Conservation (phyloP, 805 yeast genomes). For the Ogataea pignaliae region DNA sequence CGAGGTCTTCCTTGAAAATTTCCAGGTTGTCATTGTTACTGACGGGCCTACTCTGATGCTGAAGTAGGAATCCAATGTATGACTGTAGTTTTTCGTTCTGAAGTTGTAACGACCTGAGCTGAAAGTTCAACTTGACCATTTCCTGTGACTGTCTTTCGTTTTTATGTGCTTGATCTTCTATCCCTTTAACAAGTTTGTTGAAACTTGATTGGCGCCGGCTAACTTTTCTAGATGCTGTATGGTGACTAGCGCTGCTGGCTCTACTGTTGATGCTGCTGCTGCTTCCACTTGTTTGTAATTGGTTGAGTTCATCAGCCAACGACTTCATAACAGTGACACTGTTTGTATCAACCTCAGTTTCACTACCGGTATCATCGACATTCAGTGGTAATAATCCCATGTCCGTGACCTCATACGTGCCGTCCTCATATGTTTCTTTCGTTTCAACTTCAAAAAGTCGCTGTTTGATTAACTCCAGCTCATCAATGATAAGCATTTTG, state of each 20-base stretch:
- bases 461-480: conserved; percentile 44
- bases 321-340: too few species aligned
- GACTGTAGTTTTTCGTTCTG: conserved; percentile 55
- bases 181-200: conserved; percentile 20
- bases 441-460: conserved; percentile 28
- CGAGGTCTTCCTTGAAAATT: conserved; percentile 16
- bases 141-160: conserved; percentile 37
- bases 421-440: conserved; percentile 26
- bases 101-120: conserved; percentile 46
- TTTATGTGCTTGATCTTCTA: conserved; percentile 20
- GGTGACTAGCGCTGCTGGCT: background rate
- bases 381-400: conserved; percentile 1
- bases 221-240: conserved; percentile 9
- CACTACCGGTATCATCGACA: conserved; percentile 1
- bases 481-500: conserved; percentile 48
- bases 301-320: background rate
- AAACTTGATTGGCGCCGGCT: conserved; percentile 23
- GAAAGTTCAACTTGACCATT: conserved; percentile 47
- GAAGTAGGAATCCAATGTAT: conserved; percentile 53
- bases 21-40: conserved; percentile 21
- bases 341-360: background rate
- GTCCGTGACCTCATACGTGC: conserved; percentile 12
- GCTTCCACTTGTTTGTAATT: background rate
- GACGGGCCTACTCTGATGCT: conserved; percentile 29
- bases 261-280: background rate